Conservation (phyloP, 202 grass and related monocot genomes). For the Saccharum hybrid region DNA sequence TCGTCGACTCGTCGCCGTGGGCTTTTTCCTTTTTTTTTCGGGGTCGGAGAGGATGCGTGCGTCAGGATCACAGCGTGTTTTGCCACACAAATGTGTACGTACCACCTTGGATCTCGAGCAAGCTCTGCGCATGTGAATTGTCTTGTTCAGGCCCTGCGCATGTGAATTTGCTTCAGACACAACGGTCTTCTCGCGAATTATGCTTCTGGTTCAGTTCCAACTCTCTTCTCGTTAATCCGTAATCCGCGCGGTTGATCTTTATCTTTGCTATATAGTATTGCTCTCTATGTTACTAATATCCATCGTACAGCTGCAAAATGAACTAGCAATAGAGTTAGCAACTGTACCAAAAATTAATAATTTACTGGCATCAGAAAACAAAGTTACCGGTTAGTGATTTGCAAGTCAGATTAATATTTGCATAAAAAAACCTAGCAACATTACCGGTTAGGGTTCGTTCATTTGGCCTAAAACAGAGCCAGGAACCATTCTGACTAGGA, state of each 20-base stretch:
- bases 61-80: neutral
- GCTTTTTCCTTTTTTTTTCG: neutral
- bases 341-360: too few species aligned
- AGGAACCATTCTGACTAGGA: too few species aligned
- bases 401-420: conserved; percentile 37
- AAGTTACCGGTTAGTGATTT: neutral
- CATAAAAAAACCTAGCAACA: conserved; percentile 61
- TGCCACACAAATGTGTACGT: neutral
- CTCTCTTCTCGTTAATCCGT: neutral
- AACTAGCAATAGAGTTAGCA: too few species aligned
- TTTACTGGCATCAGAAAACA: too few species aligned
- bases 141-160: neutral
- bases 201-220: neutral
- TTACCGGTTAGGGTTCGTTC: conserved; percentile 66
- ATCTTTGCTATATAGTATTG: neutral
- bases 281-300: neutral
- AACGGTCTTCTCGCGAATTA: neutral
- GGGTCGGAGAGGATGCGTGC: neutral
- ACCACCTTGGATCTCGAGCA: neutral
- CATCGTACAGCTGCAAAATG: too few species aligned
- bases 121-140: conserved; percentile 11
- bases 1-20: neutral
- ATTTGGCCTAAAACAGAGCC: too few species aligned
- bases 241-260: neutral
- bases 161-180: conserved; percentile 25